Base-by-base conservation (phyloP, 2,329 filamentous ascomycete species). In the Neofusicoccum ribis region DNA sequence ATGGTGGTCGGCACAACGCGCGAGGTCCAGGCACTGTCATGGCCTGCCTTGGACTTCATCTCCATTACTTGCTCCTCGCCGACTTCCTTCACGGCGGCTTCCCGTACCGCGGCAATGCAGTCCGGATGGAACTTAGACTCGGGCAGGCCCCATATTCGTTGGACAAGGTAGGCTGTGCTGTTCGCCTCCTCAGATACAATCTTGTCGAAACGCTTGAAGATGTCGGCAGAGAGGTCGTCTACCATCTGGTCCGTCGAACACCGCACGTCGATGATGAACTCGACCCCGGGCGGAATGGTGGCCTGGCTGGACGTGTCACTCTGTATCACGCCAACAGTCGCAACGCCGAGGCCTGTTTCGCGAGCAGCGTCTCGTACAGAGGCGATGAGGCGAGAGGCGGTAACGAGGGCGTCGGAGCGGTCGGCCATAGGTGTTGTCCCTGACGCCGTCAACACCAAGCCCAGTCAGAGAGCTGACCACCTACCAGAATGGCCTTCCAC, bases 71-170 rank as follows among this genome's bases (percentile, higher is more conserved):
- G 11, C 9, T 75, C 89, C 84, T 0, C 84, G 82, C 1, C 87
- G 83, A 1, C 88, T 83, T 54, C 27, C 2, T 20, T 11, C 62
- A 78, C 76, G 0, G 89, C 88, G 20, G 88, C 86, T 46, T 85
- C 80, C 56, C 84, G 81, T 5, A 92, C 89, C 36, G 87, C 88
- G 0, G 78, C 74, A 64, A 92, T 88, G 72, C 90, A 92, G 69
- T 89, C 86, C 7, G 82, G 74, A 70, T 92, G 83, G 76, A 93
- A 93, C 34, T 82, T 69, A 4, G 8, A 37, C 23, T n/a, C 50
- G 2, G 31, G 31, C 15, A 15, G 17, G 14, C 71, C 71, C 72
- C 72, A 74, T 1, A 70, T 70, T 6, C 70, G 67, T 41, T 69
- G 65, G 4, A 74, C 67, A 1, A 27, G n/a, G 54, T 71, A 75